These are phyloP conservation scores for Elymus sibiricus DNA, from an alignment of 176 grass and related monocot species.

Conservation along the genomic window DNA sequence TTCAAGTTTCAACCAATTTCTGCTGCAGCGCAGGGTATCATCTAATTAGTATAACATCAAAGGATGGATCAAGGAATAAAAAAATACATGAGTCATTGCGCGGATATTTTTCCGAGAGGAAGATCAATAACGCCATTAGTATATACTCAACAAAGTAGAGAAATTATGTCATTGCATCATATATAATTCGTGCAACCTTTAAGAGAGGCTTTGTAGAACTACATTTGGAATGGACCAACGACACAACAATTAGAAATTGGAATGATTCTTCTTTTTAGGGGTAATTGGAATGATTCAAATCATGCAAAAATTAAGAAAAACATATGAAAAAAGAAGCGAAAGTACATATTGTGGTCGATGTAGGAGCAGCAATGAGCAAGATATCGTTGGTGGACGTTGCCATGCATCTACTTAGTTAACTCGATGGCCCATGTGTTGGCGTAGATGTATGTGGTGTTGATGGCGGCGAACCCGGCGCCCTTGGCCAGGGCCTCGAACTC, in stretches of 20 bases:
- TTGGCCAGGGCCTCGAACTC: conserved; percentile 72
- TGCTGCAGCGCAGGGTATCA: too few species aligned
- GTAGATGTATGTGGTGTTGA: conserved; percentile 61
- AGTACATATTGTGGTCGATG: background rate
- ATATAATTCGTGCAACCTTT: background rate
- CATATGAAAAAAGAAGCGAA: background rate
- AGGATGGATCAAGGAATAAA: background rate
- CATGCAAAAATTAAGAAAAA: background rate
- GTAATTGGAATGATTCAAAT: background rate
- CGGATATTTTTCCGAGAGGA: too few species aligned
- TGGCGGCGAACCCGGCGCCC: conserved; percentile 43
- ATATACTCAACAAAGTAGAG: too few species aligned
- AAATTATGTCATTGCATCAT: background rate
- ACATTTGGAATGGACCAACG: background rate
- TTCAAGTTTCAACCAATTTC: too few species aligned
- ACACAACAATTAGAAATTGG: background rate
- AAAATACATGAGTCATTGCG: too few species aligned
- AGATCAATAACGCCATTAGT: too few species aligned
- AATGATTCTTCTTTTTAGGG: too few species aligned
- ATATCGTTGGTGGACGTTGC: background rate
- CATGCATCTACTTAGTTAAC: conserved; percentile 56
- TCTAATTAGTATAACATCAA: background rate
- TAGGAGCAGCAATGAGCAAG: background rate
- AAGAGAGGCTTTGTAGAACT: background rate
- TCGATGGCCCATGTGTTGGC: conserved; percentile 59